Evolutionary conservation across 768 basidiomycete species (phyloP), one percentile per base, ranked within the genome.

Genomic region (Hypholoma fasciculare): DNA sequence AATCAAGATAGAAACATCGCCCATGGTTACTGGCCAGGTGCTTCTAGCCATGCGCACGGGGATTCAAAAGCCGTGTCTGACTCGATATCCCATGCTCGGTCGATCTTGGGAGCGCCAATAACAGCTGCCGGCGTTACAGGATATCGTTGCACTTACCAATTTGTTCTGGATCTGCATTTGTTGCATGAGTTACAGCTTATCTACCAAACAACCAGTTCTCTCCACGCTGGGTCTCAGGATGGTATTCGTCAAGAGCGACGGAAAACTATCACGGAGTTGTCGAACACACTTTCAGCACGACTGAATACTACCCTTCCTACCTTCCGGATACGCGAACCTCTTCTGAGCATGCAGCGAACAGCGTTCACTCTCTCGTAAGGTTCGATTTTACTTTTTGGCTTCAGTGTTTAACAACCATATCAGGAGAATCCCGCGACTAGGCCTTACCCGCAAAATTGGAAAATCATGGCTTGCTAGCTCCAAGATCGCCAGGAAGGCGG

Each of bases 401-500:
- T 42, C 52, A 36, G 42, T 47, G 4, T 19, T 48, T 55, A 67
- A 27, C 42, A 43, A 44, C 63, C 16, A 58, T 62, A 17, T 52
- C 59, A 76, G 74, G 17, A 68, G 73, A 27, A 69, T 70, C 40
- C 69, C 75, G 26, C 73, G 74, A 47, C 65, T 73, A 13, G 72
- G 71, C 40, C 71, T 84, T n/a, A 77, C 69, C 36, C 73, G 74
- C 12, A 87, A 90, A 63, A 87, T 96, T 38, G 90, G 94, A 2
- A 81, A 82, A 48, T 87, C 93, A 1, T 99, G 97, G 97, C 81
- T 98, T 12, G 79, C 84, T 26, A 98, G 90, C 59, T 90, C 96
- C n/a, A 98, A 96, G 70, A 94, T 95, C 56, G 97, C 97, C 36
- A 80, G 97, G 36, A 99, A 98, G 69, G 92, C 95, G 3, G 90